Evolutionary conservation across 495 filamentous ascomycete genomes (phyloP).

Genomic region (Penicillium taxi): DNA sequence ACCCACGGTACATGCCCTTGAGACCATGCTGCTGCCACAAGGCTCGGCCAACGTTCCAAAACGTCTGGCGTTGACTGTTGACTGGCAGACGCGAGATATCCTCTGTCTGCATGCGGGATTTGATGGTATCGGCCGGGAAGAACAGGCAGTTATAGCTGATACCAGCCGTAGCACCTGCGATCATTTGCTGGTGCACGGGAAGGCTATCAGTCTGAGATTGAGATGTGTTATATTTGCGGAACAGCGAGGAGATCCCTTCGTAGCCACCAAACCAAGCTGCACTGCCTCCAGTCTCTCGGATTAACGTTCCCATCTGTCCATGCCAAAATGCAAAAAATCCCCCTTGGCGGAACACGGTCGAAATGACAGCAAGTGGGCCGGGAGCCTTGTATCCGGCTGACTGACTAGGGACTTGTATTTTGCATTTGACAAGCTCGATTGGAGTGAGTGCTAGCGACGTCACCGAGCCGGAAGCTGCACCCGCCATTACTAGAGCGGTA

Average conservation of each 20-base stretch:
- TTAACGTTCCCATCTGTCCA: constrained; percentile 85
- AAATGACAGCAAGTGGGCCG: constrained; percentile 56
- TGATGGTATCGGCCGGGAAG: constrained; percentile 95
- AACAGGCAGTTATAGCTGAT: constrained; percentile 94
- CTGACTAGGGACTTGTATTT: constrained; percentile 73
- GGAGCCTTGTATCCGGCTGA: constrained; percentile 31
- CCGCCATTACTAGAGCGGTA: constrained; percentile 63
- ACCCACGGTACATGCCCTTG: constrained; percentile 82
- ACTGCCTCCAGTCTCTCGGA: constrained; percentile 87
- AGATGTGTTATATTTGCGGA: constrained; percentile 37
- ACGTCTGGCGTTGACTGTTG: constrained; percentile 45
- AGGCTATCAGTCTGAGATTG: constrained; percentile 13
- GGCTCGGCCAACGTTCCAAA: constrained; percentile 56
- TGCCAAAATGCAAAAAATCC: constrained; percentile 88
- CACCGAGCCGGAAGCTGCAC: constrained; percentile 79
- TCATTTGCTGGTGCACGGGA: constrained; percentile 67
- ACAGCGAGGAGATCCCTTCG: constrained; percentile 65
- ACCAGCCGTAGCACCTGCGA: constrained; percentile 84
- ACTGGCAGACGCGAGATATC: constrained; percentile 43
- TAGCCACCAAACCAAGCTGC: constrained; percentile 95
- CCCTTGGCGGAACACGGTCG: constrained; percentile 68
- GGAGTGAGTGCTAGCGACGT: constrained; percentile 88
- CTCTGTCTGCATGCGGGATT: constrained; percentile 90
- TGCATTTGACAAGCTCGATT: constrained; percentile 96
- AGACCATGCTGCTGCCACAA: constrained; percentile 78